Evolutionary conservation across 2,329 filamentous ascomycete species (phyloP), one percentile per base, ranked within the genome.

Genomic region (Cladosporium cucumerinum): DNA sequence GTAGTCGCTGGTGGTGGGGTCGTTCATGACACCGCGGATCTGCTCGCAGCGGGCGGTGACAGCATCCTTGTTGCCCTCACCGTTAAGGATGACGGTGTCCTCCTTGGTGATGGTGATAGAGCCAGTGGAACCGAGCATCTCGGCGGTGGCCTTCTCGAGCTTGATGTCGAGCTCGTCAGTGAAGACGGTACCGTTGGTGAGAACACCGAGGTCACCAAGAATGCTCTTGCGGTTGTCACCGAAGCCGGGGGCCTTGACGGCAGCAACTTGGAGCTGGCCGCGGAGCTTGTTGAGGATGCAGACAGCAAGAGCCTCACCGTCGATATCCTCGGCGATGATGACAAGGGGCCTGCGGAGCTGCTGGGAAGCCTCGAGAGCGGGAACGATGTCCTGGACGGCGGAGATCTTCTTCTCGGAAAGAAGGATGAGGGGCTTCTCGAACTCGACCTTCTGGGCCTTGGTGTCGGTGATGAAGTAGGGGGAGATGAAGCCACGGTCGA

Each of bases 371-470:
- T 99, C 95, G 65, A 99, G 92, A 70, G 95, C 93, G 70, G 95
- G 95, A 76, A 99, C 94, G 77, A 99, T 98, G 81, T 99, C 95
- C 84, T 98, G 94, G 66, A 98, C 95, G 67, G 93, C 92, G 61
- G 95, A 99, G 82, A 99, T 99, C 89, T 99, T 99, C 91, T 97
- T 98, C 88, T 99, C 95, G 10, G 95, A 98, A 64, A 99, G 91
- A 59, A 99, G 91, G 79, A 99, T 95, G 78, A 99, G 83, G 70
- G 95, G 95, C 87, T 99, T 98, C 89, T 99, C 95, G 72, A 99
- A 99, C 84, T 99, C 95, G 65, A 98, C 93, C 89, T 99, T 99
- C 81, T 96, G 93, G 66, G 93, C 81, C 89, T 99, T 99, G 87
- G 93, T 84, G 77, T 99, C 95, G 84, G 95, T 99, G 85, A 99